Evolutionary conservation across 176 grass and related monocot species (phyloP).

Genomic region (Carex kokanica): DNA sequence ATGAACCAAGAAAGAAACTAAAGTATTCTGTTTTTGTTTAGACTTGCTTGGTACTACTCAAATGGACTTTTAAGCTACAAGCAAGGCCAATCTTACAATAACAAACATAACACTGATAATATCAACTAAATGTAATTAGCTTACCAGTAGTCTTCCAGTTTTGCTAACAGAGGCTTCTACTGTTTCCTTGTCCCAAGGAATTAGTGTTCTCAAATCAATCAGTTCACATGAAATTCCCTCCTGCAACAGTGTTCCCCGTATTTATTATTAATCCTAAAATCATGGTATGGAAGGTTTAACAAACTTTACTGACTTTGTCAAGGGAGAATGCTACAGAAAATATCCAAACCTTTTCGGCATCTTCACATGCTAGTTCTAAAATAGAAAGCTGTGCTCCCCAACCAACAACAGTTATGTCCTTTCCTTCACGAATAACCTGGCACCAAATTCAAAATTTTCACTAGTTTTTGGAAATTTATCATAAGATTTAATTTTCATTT

Average conservation of each 20-base stretch:
- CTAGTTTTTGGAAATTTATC: neutral
- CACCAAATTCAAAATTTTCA: neutral
- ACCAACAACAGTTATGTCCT: constrained; percentile 81
- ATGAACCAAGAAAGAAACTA: neutral
- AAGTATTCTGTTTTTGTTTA: neutral
- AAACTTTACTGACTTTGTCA: neutral
- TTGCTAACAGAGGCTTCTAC: constrained; percentile 86
- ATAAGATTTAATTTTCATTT: neutral
- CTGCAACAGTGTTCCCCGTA: constrained; percentile 33
- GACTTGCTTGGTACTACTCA: neutral
- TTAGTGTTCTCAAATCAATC: constrained; percentile 86
- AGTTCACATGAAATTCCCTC: constrained; percentile 94
- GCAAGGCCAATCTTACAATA: neutral
- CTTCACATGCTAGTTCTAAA: constrained; percentile 78
- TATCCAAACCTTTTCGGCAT: constrained; percentile 59
- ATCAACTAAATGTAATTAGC: constrained; percentile 6
- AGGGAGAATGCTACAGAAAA: neutral
- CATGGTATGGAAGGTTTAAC: constrained; percentile 1
- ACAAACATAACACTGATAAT: neutral
- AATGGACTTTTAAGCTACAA: constrained; percentile 10
- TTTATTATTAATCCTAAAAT: constrained; percentile 23
- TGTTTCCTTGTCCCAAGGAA: constrained; percentile 95
- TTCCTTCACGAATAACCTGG: constrained; percentile 76
- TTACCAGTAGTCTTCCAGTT: constrained; percentile 83
- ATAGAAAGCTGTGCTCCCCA: constrained; percentile 94